These are phyloP conservation scores for Trichophyton equinum DNA, from an alignment of 2,329 filamentous ascomycete species.

Conservation along the genomic window DNA sequence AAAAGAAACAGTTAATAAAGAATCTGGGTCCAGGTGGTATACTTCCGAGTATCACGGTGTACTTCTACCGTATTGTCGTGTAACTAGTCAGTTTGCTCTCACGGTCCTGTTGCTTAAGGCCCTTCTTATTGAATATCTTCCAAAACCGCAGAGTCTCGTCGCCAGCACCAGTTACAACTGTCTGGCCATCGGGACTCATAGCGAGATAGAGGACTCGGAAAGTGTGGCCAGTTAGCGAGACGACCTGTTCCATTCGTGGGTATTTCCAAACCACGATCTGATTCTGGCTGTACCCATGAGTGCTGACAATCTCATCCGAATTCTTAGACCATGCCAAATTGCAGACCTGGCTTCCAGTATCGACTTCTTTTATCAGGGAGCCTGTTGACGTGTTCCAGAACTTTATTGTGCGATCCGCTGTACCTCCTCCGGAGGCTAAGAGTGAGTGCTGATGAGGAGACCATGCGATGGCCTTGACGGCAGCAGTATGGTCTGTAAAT, in stretches of 20 bases:
- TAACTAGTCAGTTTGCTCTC: slow-evolving; percentile 58
- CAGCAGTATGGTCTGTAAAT: slow-evolving; percentile 87
- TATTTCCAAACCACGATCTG: slow-evolving; percentile 99
- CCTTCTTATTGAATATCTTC: slow-evolving; percentile 83
- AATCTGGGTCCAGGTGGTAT: not conserved
- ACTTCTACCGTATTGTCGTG: slow-evolving; percentile 58
- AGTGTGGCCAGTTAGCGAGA: slow-evolving; percentile 87
- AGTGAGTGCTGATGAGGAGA: slow-evolving; percentile 90
- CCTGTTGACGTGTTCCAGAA: slow-evolving; percentile 95
- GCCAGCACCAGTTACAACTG: slow-evolving; percentile 88
- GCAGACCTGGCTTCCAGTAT: slow-evolving; percentile 97
- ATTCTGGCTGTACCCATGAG: slow-evolving; percentile 94
- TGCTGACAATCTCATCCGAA: slow-evolving; percentile 93
- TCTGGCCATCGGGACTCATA: slow-evolving; percentile 91
- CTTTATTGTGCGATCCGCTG: slow-evolving; percentile 88
- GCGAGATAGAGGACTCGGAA: slow-evolving; percentile 92
- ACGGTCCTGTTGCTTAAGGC: slow-evolving; percentile 55
- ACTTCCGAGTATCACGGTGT: not conserved
- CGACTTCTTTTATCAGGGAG: slow-evolving; percentile 68
- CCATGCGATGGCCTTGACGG: slow-evolving; percentile 96
- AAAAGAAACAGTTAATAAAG: not conserved
- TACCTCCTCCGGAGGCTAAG: slow-evolving; percentile 90
- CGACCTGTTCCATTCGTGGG: slow-evolving; percentile 93
- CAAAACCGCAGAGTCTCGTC: slow-evolving; percentile 95
- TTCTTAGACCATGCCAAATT: slow-evolving; percentile 96